Evolutionary conservation across 441 rosid species (phyloP).

Genomic region (Croton setiger): DNA sequence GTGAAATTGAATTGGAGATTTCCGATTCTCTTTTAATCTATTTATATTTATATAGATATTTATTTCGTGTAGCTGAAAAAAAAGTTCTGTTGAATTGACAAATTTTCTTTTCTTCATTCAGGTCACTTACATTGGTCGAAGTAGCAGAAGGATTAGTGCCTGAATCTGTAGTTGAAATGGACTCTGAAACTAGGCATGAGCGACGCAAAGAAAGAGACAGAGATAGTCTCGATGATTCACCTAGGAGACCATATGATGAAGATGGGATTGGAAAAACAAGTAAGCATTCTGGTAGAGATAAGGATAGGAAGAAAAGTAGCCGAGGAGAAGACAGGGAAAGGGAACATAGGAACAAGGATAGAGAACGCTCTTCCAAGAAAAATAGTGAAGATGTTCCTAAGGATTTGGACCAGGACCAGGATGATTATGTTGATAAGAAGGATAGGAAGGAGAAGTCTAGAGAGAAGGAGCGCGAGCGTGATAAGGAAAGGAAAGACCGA

Average conservation of each 20-base stretch:
- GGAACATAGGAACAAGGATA: slow-evolving; percentile 53
- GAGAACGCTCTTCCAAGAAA: slow-evolving; percentile 38
- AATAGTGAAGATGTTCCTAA: slow-evolving; percentile 24
- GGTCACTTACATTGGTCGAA: too few species aligned
- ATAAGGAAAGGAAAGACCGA: slow-evolving; percentile 24
- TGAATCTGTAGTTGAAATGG: slow-evolving; percentile 10
- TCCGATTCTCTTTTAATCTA: too few species aligned
- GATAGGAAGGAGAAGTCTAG: too few species aligned
- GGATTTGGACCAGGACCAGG: slow-evolving; percentile 18
- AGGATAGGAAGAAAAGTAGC: slow-evolving; percentile 37
- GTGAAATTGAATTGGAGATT: too few species aligned
- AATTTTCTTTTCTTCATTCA: too few species aligned
- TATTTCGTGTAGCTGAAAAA: too few species aligned
- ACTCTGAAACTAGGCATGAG: slow-evolving; percentile 24
- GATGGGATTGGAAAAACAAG: slow-evolving; percentile 35
- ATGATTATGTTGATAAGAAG: slow-evolving; percentile 18
- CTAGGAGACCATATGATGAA: slow-evolving; percentile 36
- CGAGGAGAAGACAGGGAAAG: slow-evolving; percentile 37
- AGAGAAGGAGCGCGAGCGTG: too few species aligned
- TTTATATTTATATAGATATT: too few species aligned
- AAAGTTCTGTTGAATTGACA: too few species aligned
- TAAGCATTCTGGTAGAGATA: slow-evolving; percentile 47
- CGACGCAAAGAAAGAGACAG: slow-evolving; percentile 17
- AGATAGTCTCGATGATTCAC: slow-evolving; percentile 36
- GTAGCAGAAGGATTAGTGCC: too few species aligned